Percentiles rank a stretch among this genome's conserved stretches.
Evolutionary conservation across 1,284 basidiomycete genomes (phyloP).

Genomic region (Pterula multifida): DNA sequence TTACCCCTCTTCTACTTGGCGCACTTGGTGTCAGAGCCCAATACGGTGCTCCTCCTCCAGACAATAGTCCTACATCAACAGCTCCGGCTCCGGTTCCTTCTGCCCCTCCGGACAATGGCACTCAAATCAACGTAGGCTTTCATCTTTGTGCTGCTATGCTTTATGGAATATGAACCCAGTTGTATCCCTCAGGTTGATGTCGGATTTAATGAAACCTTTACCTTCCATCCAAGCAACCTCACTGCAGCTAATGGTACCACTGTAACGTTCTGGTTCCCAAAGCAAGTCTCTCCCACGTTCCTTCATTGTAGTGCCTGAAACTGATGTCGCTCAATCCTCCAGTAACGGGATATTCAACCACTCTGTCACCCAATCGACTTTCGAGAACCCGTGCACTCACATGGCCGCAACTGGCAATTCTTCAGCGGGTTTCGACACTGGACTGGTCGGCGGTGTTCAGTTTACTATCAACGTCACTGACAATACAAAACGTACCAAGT

Average conservation of each 20-base stretch:
- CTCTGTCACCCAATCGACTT: conserved; percentile 44
- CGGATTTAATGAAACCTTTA: conserved; percentile 23
- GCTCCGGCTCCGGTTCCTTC: conserved; percentile 24
- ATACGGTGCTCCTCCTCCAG: conserved; percentile 18
- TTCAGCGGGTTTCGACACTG: conserved; percentile 39
- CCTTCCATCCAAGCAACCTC: conserved; percentile 33
- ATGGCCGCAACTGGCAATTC: conserved; percentile 24
- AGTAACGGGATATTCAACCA: conserved; percentile 22
- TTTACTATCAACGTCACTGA: conserved; percentile 42
- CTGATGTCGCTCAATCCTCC: conserved; percentile 3
- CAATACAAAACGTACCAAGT: conserved; percentile 29
- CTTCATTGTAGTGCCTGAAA: too few species aligned
- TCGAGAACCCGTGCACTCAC: conserved; percentile 34
- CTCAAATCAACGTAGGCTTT: conserved; percentile 30
- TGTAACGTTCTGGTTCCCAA: conserved; percentile 43
- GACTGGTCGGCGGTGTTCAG: conserved; percentile 23
- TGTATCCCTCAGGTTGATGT: conserved; percentile 31
- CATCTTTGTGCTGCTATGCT: background rate
- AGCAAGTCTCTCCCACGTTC: conserved; percentile 18
- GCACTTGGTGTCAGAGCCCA: conserved; percentile 18
- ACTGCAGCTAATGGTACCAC: conserved; percentile 33
- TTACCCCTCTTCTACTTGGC: conserved; percentile 18
- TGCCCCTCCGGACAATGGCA: conserved; percentile 27
- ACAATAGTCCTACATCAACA: conserved; percentile 15
- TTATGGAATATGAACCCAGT: background rate